Percentiles rank a stretch among this genome's conserved stretches.
Conservation (phyloP, 2,329 filamentous ascomycete genomes). For the Hansfordia pulvinata region DNA sequence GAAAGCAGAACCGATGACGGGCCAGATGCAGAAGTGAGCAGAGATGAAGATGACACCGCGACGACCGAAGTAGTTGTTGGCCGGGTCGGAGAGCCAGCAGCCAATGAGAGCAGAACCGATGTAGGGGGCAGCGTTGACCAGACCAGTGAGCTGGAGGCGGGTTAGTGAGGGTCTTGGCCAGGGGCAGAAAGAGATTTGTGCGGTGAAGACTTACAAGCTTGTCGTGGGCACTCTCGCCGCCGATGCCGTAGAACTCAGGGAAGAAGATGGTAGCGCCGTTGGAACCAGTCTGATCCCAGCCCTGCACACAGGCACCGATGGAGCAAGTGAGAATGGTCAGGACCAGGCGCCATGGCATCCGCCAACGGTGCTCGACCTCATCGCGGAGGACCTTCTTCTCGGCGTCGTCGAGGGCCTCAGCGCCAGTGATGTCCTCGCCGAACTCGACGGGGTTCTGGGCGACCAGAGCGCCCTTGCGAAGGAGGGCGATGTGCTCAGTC, state of each 20-base stretch:
- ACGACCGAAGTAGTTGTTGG: conserved; percentile 49
- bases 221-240: conserved; percentile 8
- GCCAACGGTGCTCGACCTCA: conserved; percentile 56
- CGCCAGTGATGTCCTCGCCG: conserved; percentile 41
- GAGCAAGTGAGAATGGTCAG: conserved; percentile 56
- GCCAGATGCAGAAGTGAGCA: conserved; percentile 57
- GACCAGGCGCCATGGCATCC: conserved; percentile 46
- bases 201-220: conserved; percentile 13
- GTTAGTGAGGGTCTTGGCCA: too few species aligned
- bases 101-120: conserved; percentile 33
- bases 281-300: conserved; percentile 53
- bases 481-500: conserved; percentile 38
- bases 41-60: conserved; percentile 61
- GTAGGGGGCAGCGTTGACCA: conserved; percentile 37
- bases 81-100: conserved; percentile 45
- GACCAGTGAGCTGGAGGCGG: conserved; percentile 39
- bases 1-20: conserved; percentile 59
- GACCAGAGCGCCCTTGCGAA: conserved; percentile 59
- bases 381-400: conserved; percentile 46
- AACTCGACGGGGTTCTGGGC: conserved; percentile 54
- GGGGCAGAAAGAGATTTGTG: too few species aligned
- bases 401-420: conserved; percentile 41
- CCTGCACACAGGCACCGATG: conserved; percentile 56
- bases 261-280: conserved; percentile 53
- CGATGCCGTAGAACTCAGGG: conserved; percentile 38